Conservation (phyloP, 176 grass and related monocot genomes). For the Aegilops umbellulata region DNA sequence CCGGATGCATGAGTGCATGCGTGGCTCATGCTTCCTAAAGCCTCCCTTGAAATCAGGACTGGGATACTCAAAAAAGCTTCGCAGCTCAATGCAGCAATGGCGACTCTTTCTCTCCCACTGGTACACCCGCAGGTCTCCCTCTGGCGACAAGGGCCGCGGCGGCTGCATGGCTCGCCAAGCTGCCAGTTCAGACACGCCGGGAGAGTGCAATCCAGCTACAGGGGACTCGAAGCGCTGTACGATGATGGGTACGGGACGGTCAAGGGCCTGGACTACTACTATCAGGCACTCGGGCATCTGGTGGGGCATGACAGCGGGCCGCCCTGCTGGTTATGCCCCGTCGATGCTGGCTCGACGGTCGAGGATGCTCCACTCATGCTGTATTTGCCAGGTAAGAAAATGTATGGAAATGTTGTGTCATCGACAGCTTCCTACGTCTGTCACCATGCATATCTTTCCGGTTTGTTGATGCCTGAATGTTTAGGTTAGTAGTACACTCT, state of each 20-base stretch:
- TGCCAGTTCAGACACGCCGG: constrained; percentile 6
- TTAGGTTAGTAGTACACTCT: not conserved
- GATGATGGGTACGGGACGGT: constrained; percentile 54
- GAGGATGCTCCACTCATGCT: constrained; percentile 56
- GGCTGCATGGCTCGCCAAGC: not conserved
- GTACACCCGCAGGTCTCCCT: constrained; percentile 10
- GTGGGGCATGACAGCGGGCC: constrained; percentile 50
- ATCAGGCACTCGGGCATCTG: constrained; percentile 32
- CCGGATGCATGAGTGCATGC: constrained; percentile 13
- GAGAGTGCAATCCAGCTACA: constrained; percentile 50
- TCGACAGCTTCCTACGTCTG: not conserved
- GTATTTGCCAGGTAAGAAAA: constrained; percentile 50
- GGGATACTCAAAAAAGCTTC: not conserved
- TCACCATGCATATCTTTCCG: not conserved
- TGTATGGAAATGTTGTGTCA: not conserved
- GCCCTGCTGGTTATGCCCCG: constrained; percentile 48
- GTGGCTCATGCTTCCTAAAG: not conserved
- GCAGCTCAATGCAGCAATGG: constrained; percentile 43
- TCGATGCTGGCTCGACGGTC: constrained; percentile 11
- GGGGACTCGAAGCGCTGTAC: constrained; percentile 49
- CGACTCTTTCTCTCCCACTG: constrained; percentile 10
- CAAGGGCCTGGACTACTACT: constrained; percentile 45
- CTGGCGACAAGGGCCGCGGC: not conserved
- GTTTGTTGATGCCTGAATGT: not conserved
- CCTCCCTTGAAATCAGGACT: not conserved